Evolutionary conservation across 2,329 filamentous ascomycete genomes (phyloP), one percentile per base, ranked within the genome.

Genomic region (Alternaria sp.): DNA sequence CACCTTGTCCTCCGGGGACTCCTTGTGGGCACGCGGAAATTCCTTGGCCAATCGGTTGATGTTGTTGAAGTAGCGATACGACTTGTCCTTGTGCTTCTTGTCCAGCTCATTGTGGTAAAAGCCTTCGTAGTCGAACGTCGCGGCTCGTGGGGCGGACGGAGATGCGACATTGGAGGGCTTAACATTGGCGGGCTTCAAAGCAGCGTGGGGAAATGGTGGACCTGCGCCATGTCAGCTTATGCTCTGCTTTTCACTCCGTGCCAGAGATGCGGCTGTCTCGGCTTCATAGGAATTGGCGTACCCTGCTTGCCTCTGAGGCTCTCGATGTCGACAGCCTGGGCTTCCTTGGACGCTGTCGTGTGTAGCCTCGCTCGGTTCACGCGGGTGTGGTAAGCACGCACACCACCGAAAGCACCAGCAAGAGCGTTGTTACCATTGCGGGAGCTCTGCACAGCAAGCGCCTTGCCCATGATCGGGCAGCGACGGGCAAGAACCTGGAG

Each of bases 61-160:
- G 85, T 99, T 99, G 86, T 99, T 99, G 85, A 99, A 99, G 85
- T 98, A 98, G 76, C 95, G 92, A 84, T 99, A 99, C 54, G 94
- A 97, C 84, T 97, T 98, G 86, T 99, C 95, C 86, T 97, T 94
- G 86, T 97, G 95, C 85, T 99, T 99, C 87, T 97, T 98, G 73
- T 97, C 93, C 70, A 99, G 82, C 80, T 99, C 94, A 63, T 84
- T 84, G 67, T 90, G 83, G 82, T 98, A 99, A 81, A 97, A 99
- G 48, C 80, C 87, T 74, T 97, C 89, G 75, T 99, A 99, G 80
- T 98, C 87, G 81, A 97, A 99, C 74, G 89, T 92, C 60, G 79
- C 76, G 25, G 80, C 74, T 36, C 80, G 76, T 34, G 85, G 84
- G 43, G 80, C 75, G 4, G 85, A 83, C 54, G 82, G 82, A 41